Evolutionary conservation across 1,139 yeast genomes (phyloP), one percentile per base, ranked within the genome.

Genomic region (Debaryomyces robertsiae): DNA sequence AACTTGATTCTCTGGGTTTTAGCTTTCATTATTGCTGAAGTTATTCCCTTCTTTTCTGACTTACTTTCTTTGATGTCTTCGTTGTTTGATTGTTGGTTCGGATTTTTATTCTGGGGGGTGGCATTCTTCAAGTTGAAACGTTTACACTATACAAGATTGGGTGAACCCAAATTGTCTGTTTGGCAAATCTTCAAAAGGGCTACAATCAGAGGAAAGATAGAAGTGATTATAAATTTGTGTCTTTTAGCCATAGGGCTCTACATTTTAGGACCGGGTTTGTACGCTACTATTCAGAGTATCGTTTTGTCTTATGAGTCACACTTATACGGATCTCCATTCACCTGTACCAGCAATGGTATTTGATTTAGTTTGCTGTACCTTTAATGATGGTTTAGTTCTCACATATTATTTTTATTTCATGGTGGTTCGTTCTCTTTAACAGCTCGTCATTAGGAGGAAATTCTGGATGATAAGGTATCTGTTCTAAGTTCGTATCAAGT

Each of bases 71-170:
- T 80, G 52, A 79, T 80, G 84, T 73, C 79, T n/a, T 78, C 84
- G 3, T 62, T 80, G 39, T 80, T 80, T 52, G 84, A 79, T 55
- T 77, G 83, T 54, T 80, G 82, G 81, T 80, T 80, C 51, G 84
- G 84, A 0, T 80, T 76, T 52, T 75, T 79, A 15, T 80, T 79
- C 52, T 80, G 84, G 84, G 83, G 82, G n/a, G 71, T 77, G 27
- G 84, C 84, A 0, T 79, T 58, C 56, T 68, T 79, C 53, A 70
- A 69, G 49, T 61, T 74, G 47, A 65, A 60, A 46, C 61, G 61
- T 36, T 49, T 48, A 14, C 23, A 36, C 15, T 54, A 59, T 29
- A 50, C 44, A 11, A 58, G 62, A 13, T 68, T 61, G 47, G 38
- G 46, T 19, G 43, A 35, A 28, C 30, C 41, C 39, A 40, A 46